phyloP scores from a whole-genome alignment of 2,329 filamentous ascomycete genomes.

The Penicillium sclerotigenum region DNA sequence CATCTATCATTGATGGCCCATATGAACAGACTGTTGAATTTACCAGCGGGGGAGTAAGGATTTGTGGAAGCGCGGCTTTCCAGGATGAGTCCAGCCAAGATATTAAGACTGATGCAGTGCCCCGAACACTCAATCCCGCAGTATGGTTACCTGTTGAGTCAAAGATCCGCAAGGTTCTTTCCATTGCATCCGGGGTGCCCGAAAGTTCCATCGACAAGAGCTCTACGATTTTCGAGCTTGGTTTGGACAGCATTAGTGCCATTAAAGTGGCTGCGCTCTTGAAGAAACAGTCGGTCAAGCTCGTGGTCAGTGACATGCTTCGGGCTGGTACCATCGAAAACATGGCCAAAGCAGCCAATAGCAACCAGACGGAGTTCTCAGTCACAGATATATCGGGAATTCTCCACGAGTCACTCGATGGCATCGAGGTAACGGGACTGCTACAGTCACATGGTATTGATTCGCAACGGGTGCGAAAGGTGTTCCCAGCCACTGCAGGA shows the following conservation, averaged over 20 bases:
- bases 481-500: slow-evolving; percentile 70
- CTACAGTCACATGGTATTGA: slow-evolving; percentile 44
- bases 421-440: slow-evolving; percentile 42
- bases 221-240: slow-evolving; percentile 75
- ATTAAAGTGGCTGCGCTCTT: slow-evolving; percentile 77
- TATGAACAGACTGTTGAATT: slow-evolving; percentile 56
- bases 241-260: slow-evolving; percentile 86
- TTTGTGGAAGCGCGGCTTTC: slow-evolving; percentile 58
- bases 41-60: slow-evolving; percentile 50
- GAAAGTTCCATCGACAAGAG: slow-evolving; percentile 56
- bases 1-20: slow-evolving; percentile 52
- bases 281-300: slow-evolving; percentile 56
- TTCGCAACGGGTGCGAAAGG: slow-evolving; percentile 48
- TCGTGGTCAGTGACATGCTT: slow-evolving; percentile 71
- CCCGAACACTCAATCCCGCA: background rate
- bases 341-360: slow-evolving; percentile 52
- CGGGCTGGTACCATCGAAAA: slow-evolving; percentile 61
- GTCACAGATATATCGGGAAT: slow-evolving; percentile 16
- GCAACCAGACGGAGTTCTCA: slow-evolving; percentile 12
- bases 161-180: slow-evolving; percentile 48
- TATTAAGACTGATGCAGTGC: background rate
- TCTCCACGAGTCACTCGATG: slow-evolving; percentile 33
- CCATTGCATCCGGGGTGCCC: slow-evolving; percentile 59
- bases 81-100: slow-evolving; percentile 9
- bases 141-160: slow-evolving; percentile 35